phyloP scores from a whole-genome alignment of 1,284 basidiomycete genomes.

The Leccinum subspadiceum region DNA sequence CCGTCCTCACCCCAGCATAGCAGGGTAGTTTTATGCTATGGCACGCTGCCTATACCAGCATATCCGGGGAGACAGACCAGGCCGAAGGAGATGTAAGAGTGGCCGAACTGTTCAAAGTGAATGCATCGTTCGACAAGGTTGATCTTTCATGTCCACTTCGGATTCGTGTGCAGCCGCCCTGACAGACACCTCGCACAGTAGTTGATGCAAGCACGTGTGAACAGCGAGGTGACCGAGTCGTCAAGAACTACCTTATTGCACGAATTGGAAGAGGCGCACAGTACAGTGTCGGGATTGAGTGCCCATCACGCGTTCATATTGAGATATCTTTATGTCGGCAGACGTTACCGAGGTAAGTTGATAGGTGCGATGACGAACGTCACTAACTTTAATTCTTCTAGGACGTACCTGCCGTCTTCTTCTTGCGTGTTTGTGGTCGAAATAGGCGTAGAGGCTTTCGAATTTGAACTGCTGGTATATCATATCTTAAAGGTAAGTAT shows the following conservation, averaged over 20 bases:
- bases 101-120: constrained; percentile 55
- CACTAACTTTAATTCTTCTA: constrained; percentile 28
- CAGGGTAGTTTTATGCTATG: no score
- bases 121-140: constrained; percentile 67
- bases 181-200: constrained; percentile 44
- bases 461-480: constrained; percentile 83
- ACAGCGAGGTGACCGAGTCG: constrained; percentile 79
- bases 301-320: constrained; percentile 61
- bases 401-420: constrained; percentile 56
- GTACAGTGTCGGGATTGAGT: constrained; percentile 63
- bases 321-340: constrained; percentile 69
- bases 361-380: neutral
- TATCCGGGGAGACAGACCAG: constrained; percentile 14
- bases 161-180: constrained; percentile 3
- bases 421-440: constrained; percentile 56
- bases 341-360: constrained; percentile 47
- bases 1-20: no score
- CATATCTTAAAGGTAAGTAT: constrained; percentile 72
- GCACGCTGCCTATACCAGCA: no score
- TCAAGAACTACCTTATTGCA: constrained; percentile 73
- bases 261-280: constrained; percentile 75
- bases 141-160: constrained; percentile 9
- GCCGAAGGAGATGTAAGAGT: constrained; percentile 36
- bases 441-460: constrained; percentile 79
- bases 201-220: constrained; percentile 77